A percentile compares a stretch with the other conserved stretches of the same genome.
These are phyloP conservation scores for Nothopassalora personata DNA, from an alignment of 2,329 filamentous ascomycete species.

Conservation along the genomic window DNA sequence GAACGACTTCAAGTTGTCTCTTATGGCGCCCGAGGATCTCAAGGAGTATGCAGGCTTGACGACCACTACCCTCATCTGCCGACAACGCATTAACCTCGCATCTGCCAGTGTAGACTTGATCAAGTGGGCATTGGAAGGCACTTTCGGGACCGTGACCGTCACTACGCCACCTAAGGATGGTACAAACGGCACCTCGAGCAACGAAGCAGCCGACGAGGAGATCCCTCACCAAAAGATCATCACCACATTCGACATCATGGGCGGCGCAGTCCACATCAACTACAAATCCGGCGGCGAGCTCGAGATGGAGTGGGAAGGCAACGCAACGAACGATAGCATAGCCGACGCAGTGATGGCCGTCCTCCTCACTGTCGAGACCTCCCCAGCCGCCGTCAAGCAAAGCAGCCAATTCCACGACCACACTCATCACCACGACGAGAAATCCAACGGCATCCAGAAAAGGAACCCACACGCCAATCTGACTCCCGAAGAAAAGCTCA, in stretches of 20 bases:
- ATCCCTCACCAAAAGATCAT: constrained; percentile 48
- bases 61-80: constrained; percentile 89
- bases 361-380: constrained; percentile 85
- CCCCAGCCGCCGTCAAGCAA: constrained; percentile 90
- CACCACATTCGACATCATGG: constrained; percentile 68
- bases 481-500: constrained; percentile 68
- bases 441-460: constrained; percentile 21
- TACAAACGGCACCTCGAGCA: constrained; percentile 23
- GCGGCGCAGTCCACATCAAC: constrained; percentile 73
- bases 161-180: constrained; percentile 20
- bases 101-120: constrained; percentile 88
- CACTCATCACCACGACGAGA: constrained; percentile 23
- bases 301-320: constrained; percentile 94
- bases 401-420: constrained; percentile 47
- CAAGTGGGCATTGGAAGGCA: constrained; percentile 88
- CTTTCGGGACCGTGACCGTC: constrained; percentile 71
- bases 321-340: constrained; percentile 94
- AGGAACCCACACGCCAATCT: constrained; percentile 70
- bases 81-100: constrained; percentile 80
- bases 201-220: constrained; percentile 62
- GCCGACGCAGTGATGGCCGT: constrained; percentile 96
- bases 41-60: constrained; percentile 95
- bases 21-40: constrained; percentile 95
- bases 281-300: constrained; percentile 60
- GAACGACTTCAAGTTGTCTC: constrained; percentile 92